Percentiles rank a stretch among this genome's conserved stretches.
phyloP scores from a whole-genome alignment of 495 filamentous ascomycete genomes.

The Penicillium atrosanguineum region DNA sequence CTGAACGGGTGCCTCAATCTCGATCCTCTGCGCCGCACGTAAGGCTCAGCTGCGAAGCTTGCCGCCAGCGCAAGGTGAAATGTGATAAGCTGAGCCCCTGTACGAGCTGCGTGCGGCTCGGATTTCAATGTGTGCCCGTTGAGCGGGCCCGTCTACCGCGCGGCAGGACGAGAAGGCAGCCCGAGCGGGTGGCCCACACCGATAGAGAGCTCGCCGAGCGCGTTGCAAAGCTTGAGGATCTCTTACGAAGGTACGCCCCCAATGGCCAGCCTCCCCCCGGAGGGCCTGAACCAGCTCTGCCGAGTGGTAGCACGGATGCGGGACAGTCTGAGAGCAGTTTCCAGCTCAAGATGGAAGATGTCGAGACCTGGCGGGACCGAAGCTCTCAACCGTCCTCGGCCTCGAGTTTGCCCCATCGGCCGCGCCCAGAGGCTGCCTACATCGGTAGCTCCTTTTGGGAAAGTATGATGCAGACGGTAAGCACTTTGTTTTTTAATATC shows the following conservation, averaged over 20 bases:
- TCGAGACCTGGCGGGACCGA: slow-evolving; percentile 9
- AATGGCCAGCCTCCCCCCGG: slow-evolving; percentile 9
- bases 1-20: slow-evolving; percentile 13
- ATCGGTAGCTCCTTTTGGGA: slow-evolving; percentile 34
- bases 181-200: slow-evolving; percentile 11
- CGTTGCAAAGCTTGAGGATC: slow-evolving; percentile 30
- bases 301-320: neutral
- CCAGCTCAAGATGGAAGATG: slow-evolving; percentile 6
- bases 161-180: slow-evolving; percentile 41
- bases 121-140: slow-evolving; percentile 56
- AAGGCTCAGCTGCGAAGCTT: slow-evolving; percentile 44
- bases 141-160: slow-evolving; percentile 36
- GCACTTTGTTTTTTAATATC: neutral
- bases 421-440: slow-evolving; percentile 18
- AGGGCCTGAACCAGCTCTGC: neutral
- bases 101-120: slow-evolving; percentile 62
- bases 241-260: slow-evolving; percentile 20
- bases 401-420: slow-evolving; percentile 5
- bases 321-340: neutral
- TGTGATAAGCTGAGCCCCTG: slow-evolving; percentile 76
- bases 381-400: slow-evolving; percentile 1
- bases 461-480: slow-evolving; percentile 33
- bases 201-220: slow-evolving; percentile 27
- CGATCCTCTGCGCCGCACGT: slow-evolving; percentile 26
- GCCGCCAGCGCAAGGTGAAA: slow-evolving; percentile 73